A percentile compares a stretch with the other conserved stretches of the same genome.
Conservation (phyloP, 768 basidiomycete species). For the Leucocoprinus leucothites region DNA sequence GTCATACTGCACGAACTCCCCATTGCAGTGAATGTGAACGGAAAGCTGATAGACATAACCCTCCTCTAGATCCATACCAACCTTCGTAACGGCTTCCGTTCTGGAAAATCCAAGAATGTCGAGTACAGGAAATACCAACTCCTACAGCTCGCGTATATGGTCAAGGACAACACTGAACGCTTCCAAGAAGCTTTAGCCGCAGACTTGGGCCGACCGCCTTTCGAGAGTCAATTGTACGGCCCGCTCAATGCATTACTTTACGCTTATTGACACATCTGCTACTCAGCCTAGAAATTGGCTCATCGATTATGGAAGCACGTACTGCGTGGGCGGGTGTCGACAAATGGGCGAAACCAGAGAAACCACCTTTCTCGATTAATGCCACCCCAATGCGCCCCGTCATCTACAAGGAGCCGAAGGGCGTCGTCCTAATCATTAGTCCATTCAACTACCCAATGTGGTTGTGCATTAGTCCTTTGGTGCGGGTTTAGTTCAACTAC, state of each 20-base stretch:
- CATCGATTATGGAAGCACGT: constrained; percentile 49
- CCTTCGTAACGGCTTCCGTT: constrained; percentile 54
- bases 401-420: constrained; percentile 75
- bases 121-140: constrained; percentile 74
- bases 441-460: constrained; percentile 78
- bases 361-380: constrained; percentile 50
- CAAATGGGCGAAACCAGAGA: constrained; percentile 71
- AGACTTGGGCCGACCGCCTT: constrained; percentile 62
- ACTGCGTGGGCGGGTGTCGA: constrained; percentile 60
- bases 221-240: constrained; percentile 54
- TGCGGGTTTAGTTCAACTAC: constrained; percentile 25
- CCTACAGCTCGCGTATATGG: constrained; percentile 65
- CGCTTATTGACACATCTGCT: background rate
- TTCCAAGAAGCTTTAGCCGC: constrained; percentile 54
- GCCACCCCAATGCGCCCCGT: constrained; percentile 59
- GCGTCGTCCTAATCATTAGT: constrained; percentile 63
- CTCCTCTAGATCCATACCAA: constrained; percentile 50
- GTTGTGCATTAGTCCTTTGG: constrained; percentile 56
- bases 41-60: background rate
- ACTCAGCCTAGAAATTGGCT: constrained; percentile 57
- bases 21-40: background rate
- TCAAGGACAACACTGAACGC: constrained; percentile 67
- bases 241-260: background rate
- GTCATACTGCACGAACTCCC: background rate
- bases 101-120: constrained; percentile 65